Evolutionary conservation across 2,329 filamentous ascomycete species (phyloP).

Genomic region (Exophiala xenobiotica): DNA sequence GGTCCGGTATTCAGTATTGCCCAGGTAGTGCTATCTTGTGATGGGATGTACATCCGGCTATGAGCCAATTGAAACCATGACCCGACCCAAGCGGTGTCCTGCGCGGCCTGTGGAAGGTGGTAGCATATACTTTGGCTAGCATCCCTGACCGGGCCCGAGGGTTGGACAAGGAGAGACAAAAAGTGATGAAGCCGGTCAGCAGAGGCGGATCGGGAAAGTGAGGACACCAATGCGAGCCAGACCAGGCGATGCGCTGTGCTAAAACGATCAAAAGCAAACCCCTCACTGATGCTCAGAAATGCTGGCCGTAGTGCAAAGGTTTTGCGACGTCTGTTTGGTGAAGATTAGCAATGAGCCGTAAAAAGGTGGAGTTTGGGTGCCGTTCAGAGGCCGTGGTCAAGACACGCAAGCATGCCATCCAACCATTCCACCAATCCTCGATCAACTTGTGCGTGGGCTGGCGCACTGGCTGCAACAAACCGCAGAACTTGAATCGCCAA

Average conservation of each 20-base stretch:
- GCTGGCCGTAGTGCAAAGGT: constrained; percentile 13
- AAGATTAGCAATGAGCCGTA: constrained; percentile 20
- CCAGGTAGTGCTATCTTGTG: constrained; percentile 21
- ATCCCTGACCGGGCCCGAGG: constrained; percentile 8
- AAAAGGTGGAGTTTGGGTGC: constrained; percentile 11
- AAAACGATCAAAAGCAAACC: constrained; percentile 21
- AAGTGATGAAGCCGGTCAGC: constrained; percentile 17
- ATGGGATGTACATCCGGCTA: constrained; percentile 15
- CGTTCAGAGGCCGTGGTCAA: constrained; percentile 23
- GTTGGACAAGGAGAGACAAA: constrained; percentile 3
- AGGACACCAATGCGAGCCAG: constrained; percentile 22
- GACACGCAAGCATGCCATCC: constrained; percentile 20
- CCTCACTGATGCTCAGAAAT: constrained; percentile 17
- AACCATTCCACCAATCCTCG: constrained; percentile 22
- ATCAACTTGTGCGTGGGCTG: constrained; percentile 18
- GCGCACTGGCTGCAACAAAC: constrained; percentile 24
- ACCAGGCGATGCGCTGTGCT: constrained; percentile 23
- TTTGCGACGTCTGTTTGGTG: constrained; percentile 22
- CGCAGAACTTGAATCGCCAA: constrained; percentile 11
- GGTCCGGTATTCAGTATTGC: constrained; percentile 2
- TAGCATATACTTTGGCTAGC: constrained; percentile 8
- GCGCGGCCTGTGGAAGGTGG: not conserved
- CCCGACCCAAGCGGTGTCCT: constrained; percentile 20
- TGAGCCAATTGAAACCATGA: constrained; percentile 14
- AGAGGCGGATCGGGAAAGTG: constrained; percentile 20